Evolutionary conservation across 106 monocot genomes (phyloP), one percentile per base, ranked within the genome.

Genomic region (Iris macrosiphon): DNA sequence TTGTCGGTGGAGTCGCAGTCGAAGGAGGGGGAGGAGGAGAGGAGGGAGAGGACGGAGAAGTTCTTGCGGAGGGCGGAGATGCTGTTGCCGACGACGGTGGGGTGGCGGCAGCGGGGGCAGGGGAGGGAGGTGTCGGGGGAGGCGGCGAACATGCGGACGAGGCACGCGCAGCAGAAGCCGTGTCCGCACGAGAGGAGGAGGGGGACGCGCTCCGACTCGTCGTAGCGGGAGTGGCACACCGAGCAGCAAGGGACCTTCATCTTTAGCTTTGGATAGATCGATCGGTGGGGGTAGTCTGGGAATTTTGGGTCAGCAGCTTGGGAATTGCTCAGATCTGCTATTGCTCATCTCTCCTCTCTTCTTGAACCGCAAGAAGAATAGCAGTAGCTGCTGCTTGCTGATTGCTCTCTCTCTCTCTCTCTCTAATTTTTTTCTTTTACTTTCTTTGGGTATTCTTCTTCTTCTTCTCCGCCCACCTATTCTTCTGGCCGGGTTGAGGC

Each of bases 241-340:
- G 98, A 91, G 67, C 98, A 98, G 52, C 90, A 98, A 28, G 98
- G 98, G 29, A 80, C 77, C 73, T 82, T 89, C 98, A 86, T 89
- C 47, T 8, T 52, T n/a, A n/a, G n/a, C n/a, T n/a, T n/a, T n/a
- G n/a, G n/a, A n/a, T n/a, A n/a, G n/a, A n/a, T n/a, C n/a, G n/a
- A n/a, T n/a, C n/a, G n/a, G n/a, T n/a, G n/a, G n/a, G n/a, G n/a
- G n/a, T n/a, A n/a, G n/a, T n/a, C n/a, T n/a, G n/a, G n/a, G n/a
- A n/a, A n/a, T n/a, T n/a, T n/a, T n/a, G n/a, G n/a, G n/a, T n/a
- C n/a, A n/a, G n/a, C n/a, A n/a, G n/a, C n/a, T n/a, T n/a, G n/a
- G n/a, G n/a, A n/a, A n/a, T n/a, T n/a, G n/a, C n/a, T n/a, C n/a
- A n/a, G n/a, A n/a, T n/a, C n/a, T n/a, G n/a, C n/a, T n/a, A n/a